phyloP scores from a whole-genome alignment of 495 filamentous ascomycete species.

The Lasiosphaeris hirsuta region DNA sequence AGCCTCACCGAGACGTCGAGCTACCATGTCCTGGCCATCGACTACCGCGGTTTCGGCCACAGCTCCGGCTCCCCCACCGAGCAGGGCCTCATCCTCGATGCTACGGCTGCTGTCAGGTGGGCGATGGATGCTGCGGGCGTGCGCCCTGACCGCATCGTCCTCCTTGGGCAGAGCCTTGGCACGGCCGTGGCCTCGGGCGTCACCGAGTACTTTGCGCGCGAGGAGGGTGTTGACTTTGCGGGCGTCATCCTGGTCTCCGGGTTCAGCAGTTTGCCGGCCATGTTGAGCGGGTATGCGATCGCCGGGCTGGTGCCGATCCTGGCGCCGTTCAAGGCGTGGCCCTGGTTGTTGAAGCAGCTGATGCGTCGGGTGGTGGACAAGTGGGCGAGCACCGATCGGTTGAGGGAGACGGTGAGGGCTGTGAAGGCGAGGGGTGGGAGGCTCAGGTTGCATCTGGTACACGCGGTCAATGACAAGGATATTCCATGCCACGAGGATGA shows the following conservation, averaged over 20 bases:
- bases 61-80: constrained; percentile 81
- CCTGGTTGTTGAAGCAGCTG: constrained; percentile 39
- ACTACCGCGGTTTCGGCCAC: constrained; percentile 87
- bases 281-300: constrained; percentile 63
- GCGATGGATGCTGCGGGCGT: constrained; percentile 62
- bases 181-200: constrained; percentile 76
- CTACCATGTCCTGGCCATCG: constrained; percentile 63
- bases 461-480: constrained; percentile 71
- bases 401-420: constrained; percentile 41
- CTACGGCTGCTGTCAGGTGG: constrained; percentile 66
- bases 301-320: constrained; percentile 75
- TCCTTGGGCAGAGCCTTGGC: constrained; percentile 87
- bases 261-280: constrained; percentile 68
- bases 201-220: constrained; percentile 58
- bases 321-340: constrained; percentile 58
- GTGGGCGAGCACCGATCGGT: constrained; percentile 49
- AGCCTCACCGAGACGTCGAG: constrained; percentile 55
- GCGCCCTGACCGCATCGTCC: constrained; percentile 65
- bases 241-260: constrained; percentile 75
- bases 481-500: constrained; percentile 67
- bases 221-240: constrained; percentile 51
- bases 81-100: constrained; percentile 76
- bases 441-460: constrained; percentile 67
- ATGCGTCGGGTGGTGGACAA: constrained; percentile 46
- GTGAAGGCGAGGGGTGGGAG: constrained; percentile 40